These are phyloP conservation scores for Trametes sanguinea DNA, from an alignment of 768 basidiomycete species.

Conservation along the genomic window DNA sequence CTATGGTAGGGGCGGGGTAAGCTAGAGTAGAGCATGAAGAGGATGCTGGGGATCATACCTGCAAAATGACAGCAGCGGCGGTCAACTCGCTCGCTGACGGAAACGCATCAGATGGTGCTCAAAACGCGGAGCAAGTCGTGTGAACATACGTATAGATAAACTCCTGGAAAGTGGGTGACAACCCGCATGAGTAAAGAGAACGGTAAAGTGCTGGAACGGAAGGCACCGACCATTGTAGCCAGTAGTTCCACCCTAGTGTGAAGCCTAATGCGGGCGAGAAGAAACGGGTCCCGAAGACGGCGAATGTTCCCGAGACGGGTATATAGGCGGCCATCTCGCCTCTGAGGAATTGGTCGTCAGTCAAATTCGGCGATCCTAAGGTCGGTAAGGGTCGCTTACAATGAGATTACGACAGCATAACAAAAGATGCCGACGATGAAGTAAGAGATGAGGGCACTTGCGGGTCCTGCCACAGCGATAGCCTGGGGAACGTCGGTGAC, in stretches of 20 bases:
- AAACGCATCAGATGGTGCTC: slow-evolving; percentile 11
- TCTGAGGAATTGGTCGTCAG: slow-evolving; percentile 28
- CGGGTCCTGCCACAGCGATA: slow-evolving; percentile 59
- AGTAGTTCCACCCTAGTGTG: slow-evolving; percentile 62
- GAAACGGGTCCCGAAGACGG: slow-evolving; percentile 57
- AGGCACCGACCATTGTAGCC: slow-evolving; percentile 46
- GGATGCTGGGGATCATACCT: slow-evolving; percentile 29
- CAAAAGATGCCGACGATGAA: slow-evolving; percentile 60
- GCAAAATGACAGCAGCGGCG: slow-evolving; percentile 55
- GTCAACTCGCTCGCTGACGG: slow-evolving; percentile 55
- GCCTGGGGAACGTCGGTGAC: slow-evolving; percentile 35
- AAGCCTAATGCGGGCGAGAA: slow-evolving; percentile 63
- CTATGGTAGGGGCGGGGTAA: slow-evolving; percentile 29
- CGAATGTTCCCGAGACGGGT: slow-evolving; percentile 63
- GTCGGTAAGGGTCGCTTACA: slow-evolving; percentile 35
- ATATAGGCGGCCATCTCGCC: slow-evolving; percentile 70
- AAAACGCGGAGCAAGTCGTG: slow-evolving; percentile 8
- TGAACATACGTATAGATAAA: slow-evolving; percentile 41
- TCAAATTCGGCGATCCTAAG: background rate
- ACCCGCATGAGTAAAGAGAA: slow-evolving; percentile 14
- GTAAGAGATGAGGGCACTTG: slow-evolving; percentile 62
- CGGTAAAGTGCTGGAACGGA: background rate
- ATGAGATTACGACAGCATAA: slow-evolving; percentile 60
- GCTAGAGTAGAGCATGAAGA: background rate
- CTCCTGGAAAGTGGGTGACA: slow-evolving; percentile 31